Evolutionary conservation across 768 basidiomycete species (phyloP), one percentile per base, ranked within the genome.

Genomic region (Mycena kentingensis): DNA sequence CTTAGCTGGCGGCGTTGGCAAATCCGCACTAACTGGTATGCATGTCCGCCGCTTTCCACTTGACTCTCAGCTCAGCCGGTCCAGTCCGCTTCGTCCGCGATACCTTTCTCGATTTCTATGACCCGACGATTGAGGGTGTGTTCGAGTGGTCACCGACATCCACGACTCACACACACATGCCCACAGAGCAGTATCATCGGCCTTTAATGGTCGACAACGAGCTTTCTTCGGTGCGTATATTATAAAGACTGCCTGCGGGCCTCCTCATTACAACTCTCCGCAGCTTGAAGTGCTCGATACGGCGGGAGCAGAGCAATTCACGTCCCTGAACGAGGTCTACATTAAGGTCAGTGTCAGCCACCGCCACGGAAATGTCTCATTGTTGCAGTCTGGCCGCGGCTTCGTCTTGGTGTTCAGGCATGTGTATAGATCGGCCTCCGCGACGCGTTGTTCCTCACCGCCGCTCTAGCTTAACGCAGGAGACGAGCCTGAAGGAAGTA

Each of bases 231-330:
- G 89, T 90, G 67, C 57, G 83, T 71, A 28, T 49, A 34, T 31
- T 39, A 22, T 46, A 44, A 50, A 19, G 15, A 25, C 28, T 51
- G 5, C 15, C 29, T 21, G 16, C 7, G 32, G 21, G n/a, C n/a
- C 47, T 25, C 39, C 46, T 48, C 49, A 49, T 29, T 39, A 58
- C 49, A 16, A 21, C 43, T 18, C 28, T 46, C 42, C 52, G 25
- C 61, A 91, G 90, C 80, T 91, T 47, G 87, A 92, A 66, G 82
- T 92, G 46, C 68, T 90, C 50, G 90, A 92, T 66, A 91, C 90
- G 11, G 90, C 90, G 21, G 90, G 90, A 12, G 85, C 87, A n/a
- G 90, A 91, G 61, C 90, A 91, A 67, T 92, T 92, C 67, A 87
- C 77, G 15, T 85, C 85, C 8, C 72, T 91, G 46, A 90, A 88